Conservation (phyloP, 768 basidiomycete species). For the Lyophyllum decastes region DNA sequence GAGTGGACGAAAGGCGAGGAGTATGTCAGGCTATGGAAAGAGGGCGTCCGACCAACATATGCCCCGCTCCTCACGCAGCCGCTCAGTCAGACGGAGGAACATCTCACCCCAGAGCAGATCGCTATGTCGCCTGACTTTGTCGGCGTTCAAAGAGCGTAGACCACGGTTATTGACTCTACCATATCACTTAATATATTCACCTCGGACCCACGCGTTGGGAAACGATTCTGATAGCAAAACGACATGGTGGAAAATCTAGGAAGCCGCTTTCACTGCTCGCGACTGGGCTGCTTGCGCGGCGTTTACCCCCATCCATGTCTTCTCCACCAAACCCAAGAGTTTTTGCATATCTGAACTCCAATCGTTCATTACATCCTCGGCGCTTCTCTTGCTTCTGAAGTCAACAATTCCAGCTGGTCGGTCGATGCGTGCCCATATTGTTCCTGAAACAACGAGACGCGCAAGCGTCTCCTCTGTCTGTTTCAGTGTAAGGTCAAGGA, state of each 20-base stretch:
- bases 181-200: neutral
- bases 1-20: constrained; percentile 76
- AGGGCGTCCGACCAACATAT: constrained; percentile 69
- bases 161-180: neutral
- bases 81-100: constrained; percentile 13
- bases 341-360: constrained; percentile 98
- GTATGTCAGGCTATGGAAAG: constrained; percentile 73
- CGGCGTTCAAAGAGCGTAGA: neutral
- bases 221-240: constrained; percentile 21
- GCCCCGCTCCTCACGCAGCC: constrained; percentile 53
- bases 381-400: constrained; percentile 79
- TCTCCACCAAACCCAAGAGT: constrained; percentile 88
- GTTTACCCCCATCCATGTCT: constrained; percentile 98
- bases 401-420: constrained; percentile 87
- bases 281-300: constrained; percentile 86
- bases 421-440: constrained; percentile 93
- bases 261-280: constrained; percentile 42
- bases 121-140: constrained; percentile 6
- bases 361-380: constrained; percentile 95
- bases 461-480: constrained; percentile 89
- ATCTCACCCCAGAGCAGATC: constrained; percentile 9
- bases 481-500: constrained; percentile 81
- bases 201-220: neutral
- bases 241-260: constrained; percentile 13
- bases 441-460: constrained; percentile 87